Evolutionary conservation across 1,284 basidiomycete species (phyloP), one percentile per base, ranked within the genome.

Genomic region (Sparassis latifolia): DNA sequence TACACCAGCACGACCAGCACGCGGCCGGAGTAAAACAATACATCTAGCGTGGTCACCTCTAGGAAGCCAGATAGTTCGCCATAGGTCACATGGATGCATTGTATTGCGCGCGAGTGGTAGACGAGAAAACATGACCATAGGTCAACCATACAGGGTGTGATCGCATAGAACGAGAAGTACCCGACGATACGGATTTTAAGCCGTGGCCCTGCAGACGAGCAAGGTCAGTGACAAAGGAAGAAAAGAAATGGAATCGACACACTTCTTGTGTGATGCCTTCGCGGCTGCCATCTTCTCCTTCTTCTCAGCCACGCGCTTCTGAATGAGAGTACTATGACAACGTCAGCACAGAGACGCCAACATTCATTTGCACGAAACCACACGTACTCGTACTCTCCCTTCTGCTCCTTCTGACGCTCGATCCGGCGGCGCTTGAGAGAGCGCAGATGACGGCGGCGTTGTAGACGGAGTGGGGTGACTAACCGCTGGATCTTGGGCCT

Each of bases 321-420:
- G 78, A 53, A 98, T 69, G 66, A 95, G 77, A 58, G 78, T 77
- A 44, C 84, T 85, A 63, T 35, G 57, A 29, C 37, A 52, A 39
- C 2, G 37, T 56, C 33, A 52, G 43, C 35, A 33, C 48, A 47
- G 9, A 10, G 32, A 20, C 20, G 20, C 20, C 20, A 20, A 20
- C 20, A 20, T 20, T 20, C 28, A 39, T 35, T 44, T 32, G 1
- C 9, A 10, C 30, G 28, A 20, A 20, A 20, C 20, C 20, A 20
- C 20, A 74, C 81, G 48, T 61, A 81, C 80, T 94, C 88, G 82
- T 87, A 96, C 77, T 98, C 96, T 55, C 82, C 68, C 77, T 96
- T 91, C 77, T 93, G 88, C 74, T 93, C 94, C 78, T 93, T 93
- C 80, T 97, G 93, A 70, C 78, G 81, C 68, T 94, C 90, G 68